Base-by-base conservation (phyloP, 2,329 filamentous ascomycete species). In the Ophiostoma quercus region DNA sequence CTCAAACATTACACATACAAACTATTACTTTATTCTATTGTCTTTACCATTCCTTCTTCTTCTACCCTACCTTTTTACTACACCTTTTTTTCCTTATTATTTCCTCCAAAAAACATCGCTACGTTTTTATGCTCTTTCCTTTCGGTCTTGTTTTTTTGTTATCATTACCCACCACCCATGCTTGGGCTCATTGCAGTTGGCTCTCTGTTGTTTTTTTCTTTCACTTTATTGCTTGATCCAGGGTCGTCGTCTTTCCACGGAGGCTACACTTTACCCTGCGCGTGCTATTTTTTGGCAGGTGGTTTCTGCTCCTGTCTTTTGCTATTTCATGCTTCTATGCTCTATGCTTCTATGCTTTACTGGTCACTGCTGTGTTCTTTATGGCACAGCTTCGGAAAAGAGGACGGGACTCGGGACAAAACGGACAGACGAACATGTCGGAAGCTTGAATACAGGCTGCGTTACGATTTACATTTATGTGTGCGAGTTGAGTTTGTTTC, bases 1-100 rank as follows among this genome's bases (percentile, higher is more conserved):
- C 19, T 67, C 66, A 65, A 57, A 57, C 51, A 47, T 47, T 32
- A 62, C 62, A 65, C 62, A 65, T 39, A 65, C 62, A 65, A 62
- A 62, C 57, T 32, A 62, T 62, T 62, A 62, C 57, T 62, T 25
- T 51, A 16, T 67, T 22, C 32, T 63, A 29, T 71, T 22, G 25
- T 57, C 54, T 67, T 29, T 37, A 29, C 43, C 39, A 22, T 14
- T 16, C 32, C n/a, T 39, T 19, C 7, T 7, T 47, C 43, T 47
- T 41, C 9, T 12, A 41, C 39, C 11, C 9, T 41, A 41, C 39
- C 39, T 41, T 41, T 41, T 41, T 41, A 14, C 39, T 47, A n/a
- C 43, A 19, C 41, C 6, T 47, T n/a, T n/a, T n/a, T 67, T 14
- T 9, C 57, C 9, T n/a, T 12, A n/a, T 66, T 39, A 34, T 51